Conservation (phyloP, 2,329 filamentous ascomycete genomes). For the Pseudogymnoascus sp. region DNA sequence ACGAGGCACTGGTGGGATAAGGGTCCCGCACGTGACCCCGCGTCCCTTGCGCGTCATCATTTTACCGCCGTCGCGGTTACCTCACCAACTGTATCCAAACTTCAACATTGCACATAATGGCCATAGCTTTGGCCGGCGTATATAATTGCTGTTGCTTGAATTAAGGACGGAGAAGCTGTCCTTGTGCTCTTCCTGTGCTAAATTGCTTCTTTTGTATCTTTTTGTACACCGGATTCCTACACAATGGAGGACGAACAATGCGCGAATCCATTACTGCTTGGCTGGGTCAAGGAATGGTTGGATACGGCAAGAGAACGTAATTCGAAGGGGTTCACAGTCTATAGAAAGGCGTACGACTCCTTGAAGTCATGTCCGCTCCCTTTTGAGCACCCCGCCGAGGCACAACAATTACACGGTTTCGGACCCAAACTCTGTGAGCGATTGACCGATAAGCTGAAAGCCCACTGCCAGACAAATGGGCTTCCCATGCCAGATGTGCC, state of each 20-base stretch:
- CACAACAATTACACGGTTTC: conserved; percentile 64
- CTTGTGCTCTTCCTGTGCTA: background rate
- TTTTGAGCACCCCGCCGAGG: conserved; percentile 60
- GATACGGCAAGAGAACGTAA: conserved; percentile 61
- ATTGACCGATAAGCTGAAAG: conserved; percentile 52
- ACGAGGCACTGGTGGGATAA: background rate
- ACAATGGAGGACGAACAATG: conserved; percentile 16
- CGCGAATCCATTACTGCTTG: conserved; percentile 59
- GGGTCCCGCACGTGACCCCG: background rate
- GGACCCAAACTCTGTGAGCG: conserved; percentile 64
- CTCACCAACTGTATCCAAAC: background rate
- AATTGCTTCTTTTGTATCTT: background rate
- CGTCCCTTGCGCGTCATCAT: background rate
- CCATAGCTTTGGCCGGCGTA: background rate
- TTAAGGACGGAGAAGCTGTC: background rate
- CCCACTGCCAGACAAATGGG: conserved; percentile 58
- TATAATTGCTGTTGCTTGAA: conserved; percentile 1
- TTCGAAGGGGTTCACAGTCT: conserved; percentile 61
- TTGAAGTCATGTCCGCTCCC: conserved; percentile 64
- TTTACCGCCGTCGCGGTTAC: background rate
- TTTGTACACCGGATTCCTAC: background rate
- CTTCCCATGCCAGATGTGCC: conserved; percentile 58
- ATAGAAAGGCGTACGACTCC: conserved; percentile 68
- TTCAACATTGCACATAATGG: background rate
- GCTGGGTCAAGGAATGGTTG: conserved; percentile 71